Base-by-base conservation (phyloP, 805 yeast species). In the Starmerella geochares region DNA sequence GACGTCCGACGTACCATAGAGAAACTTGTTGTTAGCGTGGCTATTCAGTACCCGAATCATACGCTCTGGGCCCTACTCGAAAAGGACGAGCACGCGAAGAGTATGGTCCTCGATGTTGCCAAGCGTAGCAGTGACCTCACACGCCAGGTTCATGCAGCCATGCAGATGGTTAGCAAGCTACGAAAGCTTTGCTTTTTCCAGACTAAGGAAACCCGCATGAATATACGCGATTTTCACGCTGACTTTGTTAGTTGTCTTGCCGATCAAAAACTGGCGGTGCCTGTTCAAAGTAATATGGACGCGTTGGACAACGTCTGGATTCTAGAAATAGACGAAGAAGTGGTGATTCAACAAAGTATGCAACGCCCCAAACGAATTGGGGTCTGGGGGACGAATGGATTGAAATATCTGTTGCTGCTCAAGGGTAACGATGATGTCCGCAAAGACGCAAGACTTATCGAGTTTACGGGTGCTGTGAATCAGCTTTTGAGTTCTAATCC, bases 371-470 rank as follows among this genome's bases (percentile, higher is more conserved):
- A 86, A 58, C 80, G 84, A 55, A 69, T 92, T 8, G 77, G 77
- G 13, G 68, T 90, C 2, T 65, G 77, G 35, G 98, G 97, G 0
- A 78, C 85, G 2, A 85, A 90, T 65, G 88, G 90, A 8, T 66
- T 67, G n/a, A 64, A 69, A 1, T 88, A 88, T 62, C 75, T 81
- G 17, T 72, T 92, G 14, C 73, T 92, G 67, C 81, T 94, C 58
- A 92, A 92, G 62, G 79, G 81, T 8, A 76, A 79, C 54, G 99
- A 92, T 65, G 98, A 92, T 67, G 80, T 94, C 17, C 70, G 97
- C 55, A 94, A 94, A 61, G 99, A 94, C 69, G 92, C 95, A 3
- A 83, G 94, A 58, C 77, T 90, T 47, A 83, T 87, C 83, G 92
- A 94, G 58, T 82, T 92, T 58, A 86, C 96, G 0, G 78, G 86